phyloP scores from a whole-genome alignment of 306 rosid genomes.

The Abrus pulchellus region DNA sequence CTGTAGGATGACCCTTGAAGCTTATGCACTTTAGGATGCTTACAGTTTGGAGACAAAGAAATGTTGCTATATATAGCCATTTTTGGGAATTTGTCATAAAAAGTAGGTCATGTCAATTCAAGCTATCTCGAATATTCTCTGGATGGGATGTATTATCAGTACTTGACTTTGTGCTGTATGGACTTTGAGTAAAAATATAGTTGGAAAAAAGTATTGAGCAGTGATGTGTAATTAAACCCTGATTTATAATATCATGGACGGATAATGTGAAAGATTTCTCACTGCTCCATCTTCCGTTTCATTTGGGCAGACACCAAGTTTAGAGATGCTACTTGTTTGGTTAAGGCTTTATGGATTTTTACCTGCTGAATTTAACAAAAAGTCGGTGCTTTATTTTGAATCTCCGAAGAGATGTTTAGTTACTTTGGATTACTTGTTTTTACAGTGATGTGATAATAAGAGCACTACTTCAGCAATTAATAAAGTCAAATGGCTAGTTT shows the following conservation, averaged over 20 bases:
- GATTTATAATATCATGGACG: slow-evolving; percentile 60
- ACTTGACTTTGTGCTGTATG: slow-evolving; percentile 65
- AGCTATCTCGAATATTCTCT: slow-evolving; percentile 48
- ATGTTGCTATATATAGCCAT: slow-evolving; percentile 50
- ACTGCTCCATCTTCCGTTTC: slow-evolving; percentile 58
- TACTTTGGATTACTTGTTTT: slow-evolving; percentile 48
- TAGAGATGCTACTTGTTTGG: slow-evolving; percentile 57
- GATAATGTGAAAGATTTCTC: slow-evolving; percentile 55
- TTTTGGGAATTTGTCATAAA: slow-evolving; percentile 40
- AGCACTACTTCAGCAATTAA: slow-evolving; percentile 45
- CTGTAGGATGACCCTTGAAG: slow-evolving; percentile 80
- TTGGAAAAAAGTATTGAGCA: slow-evolving; percentile 61
- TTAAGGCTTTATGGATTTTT: slow-evolving; percentile 60
- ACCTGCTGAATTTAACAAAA: slow-evolving; percentile 54
- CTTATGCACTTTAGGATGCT: slow-evolving; percentile 67
- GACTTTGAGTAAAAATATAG: slow-evolving; percentile 58
- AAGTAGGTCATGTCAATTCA: slow-evolving; percentile 56
- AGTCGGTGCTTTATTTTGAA: slow-evolving; percentile 58
- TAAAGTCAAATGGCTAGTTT: slow-evolving; percentile 51
- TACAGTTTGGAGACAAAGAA: slow-evolving; percentile 68
- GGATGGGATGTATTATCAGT: slow-evolving; percentile 54
- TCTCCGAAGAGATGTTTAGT: slow-evolving; percentile 50
- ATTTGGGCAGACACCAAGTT: slow-evolving; percentile 57
- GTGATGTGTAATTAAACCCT: slow-evolving; percentile 62
- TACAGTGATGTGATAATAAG: slow-evolving; percentile 48